phyloP scores from a whole-genome alignment of 1,139 yeast genomes.

The Pichia sp. region DNA sequence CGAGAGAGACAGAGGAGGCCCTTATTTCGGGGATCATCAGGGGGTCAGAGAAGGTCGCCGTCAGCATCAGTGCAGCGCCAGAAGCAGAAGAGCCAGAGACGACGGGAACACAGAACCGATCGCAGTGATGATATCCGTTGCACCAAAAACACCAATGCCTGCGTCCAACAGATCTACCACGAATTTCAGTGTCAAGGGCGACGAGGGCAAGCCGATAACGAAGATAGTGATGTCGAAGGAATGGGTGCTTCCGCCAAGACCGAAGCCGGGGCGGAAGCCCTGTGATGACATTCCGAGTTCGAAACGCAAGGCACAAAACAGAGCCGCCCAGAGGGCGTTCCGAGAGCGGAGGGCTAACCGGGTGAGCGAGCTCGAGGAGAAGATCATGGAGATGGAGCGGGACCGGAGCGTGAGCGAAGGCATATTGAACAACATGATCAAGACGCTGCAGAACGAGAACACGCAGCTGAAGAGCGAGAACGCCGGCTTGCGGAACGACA shows the following conservation, averaged over 20 bases:
- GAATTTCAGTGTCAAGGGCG: background rate
- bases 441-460: conserved; percentile 35
- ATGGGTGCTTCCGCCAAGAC: conserved; percentile 90
- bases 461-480: conserved; percentile 29
- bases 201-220: conserved; percentile 26
- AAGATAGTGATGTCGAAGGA: conserved; percentile 71
- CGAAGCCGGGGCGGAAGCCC: conserved; percentile 88
- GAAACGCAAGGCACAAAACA: conserved; percentile 84
- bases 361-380: conserved; percentile 50
- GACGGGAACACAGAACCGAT: background rate
- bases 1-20: background rate
- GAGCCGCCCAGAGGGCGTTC: conserved; percentile 95
- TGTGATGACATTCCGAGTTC: conserved; percentile 63
- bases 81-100: background rate
- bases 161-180: conserved; percentile 1
- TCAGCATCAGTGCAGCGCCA: background rate
- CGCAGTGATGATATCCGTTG: conserved; percentile 11
- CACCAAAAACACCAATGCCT: conserved; percentile 11
- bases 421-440: conserved; percentile 46
- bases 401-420: conserved; percentile 61
- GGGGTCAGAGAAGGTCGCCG: background rate
- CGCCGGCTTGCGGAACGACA: conserved; percentile 26
- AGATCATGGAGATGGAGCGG: conserved; percentile 58
- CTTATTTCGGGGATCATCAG: background rate
- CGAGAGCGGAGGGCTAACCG: conserved; percentile 72